These are phyloP conservation scores for Pythium coloratum DNA, from an alignment of 352 stramenopile species.

Conservation along the genomic window DNA sequence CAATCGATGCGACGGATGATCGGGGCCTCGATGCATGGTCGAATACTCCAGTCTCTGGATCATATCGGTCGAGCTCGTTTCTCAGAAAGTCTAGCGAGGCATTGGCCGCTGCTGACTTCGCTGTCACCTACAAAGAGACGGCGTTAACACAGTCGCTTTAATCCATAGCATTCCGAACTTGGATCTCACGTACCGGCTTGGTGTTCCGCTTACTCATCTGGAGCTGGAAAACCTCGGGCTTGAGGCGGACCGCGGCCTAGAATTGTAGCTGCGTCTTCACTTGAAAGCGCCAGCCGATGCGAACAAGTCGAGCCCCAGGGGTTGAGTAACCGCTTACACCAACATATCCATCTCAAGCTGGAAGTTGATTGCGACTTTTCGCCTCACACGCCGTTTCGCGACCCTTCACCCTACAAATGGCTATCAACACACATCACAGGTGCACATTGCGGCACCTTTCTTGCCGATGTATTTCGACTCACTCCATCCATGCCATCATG, in stretches of 20 bases:
- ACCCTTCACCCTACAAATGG: conserved; percentile 36
- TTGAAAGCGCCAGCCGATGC: not conserved
- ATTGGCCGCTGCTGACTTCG: conserved; percentile 17
- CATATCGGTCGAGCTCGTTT: conserved; percentile 64
- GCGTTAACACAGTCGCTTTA: not conserved
- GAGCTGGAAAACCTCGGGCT: not conserved
- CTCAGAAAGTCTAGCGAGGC: conserved; percentile 62
- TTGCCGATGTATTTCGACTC: conserved; percentile 11
- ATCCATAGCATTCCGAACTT: not conserved
- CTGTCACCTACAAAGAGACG: not conserved
- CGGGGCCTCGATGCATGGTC: conserved; percentile 10
- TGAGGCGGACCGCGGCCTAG: not conserved
- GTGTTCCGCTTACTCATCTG: conserved; percentile 51
- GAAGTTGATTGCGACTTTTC: conserved; percentile 18
- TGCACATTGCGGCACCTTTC: not conserved
- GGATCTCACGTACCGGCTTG: conserved; percentile 40
- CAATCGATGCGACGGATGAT: conserved; percentile 23
- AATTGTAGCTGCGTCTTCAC: not conserved
- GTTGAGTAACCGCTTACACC: conserved; percentile 1
- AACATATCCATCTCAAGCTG: not conserved
- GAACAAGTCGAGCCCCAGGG: not conserved
- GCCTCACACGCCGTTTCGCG: conserved; percentile 32
- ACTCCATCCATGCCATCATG: not conserved
- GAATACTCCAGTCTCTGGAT: conserved; percentile 36
- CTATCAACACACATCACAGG: not conserved